Conservation (phyloP, 352 stramenopile species). For the Globisporangium alternatum region DNA sequence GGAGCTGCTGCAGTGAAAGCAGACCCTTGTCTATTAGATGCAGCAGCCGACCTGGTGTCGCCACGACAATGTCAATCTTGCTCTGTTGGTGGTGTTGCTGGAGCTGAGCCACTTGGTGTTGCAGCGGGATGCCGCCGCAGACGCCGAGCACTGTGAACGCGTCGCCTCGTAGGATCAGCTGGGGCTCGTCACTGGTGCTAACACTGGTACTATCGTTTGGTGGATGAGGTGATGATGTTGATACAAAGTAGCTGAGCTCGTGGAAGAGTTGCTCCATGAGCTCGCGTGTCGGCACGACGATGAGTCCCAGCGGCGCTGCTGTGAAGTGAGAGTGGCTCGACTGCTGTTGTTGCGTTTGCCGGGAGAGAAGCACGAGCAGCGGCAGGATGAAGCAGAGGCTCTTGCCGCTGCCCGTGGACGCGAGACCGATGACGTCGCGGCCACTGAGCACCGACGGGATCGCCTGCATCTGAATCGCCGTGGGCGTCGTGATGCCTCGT, state of each 20-base stretch:
- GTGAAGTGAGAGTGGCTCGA: constrained; percentile 46
- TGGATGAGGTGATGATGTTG: too few relatives aligned
- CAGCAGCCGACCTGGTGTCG: constrained; percentile 59
- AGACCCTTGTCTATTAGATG: constrained; percentile 32
- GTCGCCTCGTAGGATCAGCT: constrained; percentile 37
- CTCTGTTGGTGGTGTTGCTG: constrained; percentile 30
- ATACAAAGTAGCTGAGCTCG: constrained; percentile 45
- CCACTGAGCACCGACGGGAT: constrained; percentile 77
- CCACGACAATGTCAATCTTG: constrained; percentile 31
- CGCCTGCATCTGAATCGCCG: constrained; percentile 96
- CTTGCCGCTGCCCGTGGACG: constrained; percentile 95
- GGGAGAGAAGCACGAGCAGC: constrained; percentile 51
- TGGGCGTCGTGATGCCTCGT: constrained; percentile 83
- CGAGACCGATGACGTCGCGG: constrained; percentile 92
- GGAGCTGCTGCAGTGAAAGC: constrained; percentile 29
- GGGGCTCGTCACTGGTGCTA: constrained; percentile 13
- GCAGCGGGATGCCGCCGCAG: constrained; percentile 39
- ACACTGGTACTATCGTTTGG: background rate
- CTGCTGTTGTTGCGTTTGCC: constrained; percentile 9
- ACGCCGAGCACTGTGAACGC: constrained; percentile 34
- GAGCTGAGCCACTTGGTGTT: constrained; percentile 30
- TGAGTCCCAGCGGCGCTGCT: constrained; percentile 56
- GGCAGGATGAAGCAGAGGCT: constrained; percentile 96
- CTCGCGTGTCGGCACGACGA: constrained; percentile 96
- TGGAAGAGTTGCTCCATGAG: constrained; percentile 93